Percentiles rank a stretch among this genome's conserved stretches.
Conservation (phyloP, 208 protist species). For the Crithidia bombi region DNA sequence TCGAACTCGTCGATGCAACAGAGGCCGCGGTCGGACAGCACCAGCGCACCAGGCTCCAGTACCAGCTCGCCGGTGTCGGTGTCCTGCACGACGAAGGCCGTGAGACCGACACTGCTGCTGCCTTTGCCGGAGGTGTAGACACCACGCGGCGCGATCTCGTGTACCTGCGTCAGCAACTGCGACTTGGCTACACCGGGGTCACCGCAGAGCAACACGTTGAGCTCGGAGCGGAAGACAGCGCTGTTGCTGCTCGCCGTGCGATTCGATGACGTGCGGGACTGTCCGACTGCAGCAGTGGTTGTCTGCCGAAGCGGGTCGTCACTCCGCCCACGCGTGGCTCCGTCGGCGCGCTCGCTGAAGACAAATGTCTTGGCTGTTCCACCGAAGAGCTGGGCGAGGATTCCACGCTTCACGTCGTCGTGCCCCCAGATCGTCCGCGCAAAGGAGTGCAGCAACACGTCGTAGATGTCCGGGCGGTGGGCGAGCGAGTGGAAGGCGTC, state of each 20-base stretch:
- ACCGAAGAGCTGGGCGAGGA: slow-evolving; percentile 99
- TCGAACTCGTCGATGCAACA: slow-evolving; percentile 99
- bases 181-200: slow-evolving; percentile 99
- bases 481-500: slow-evolving; percentile 83
- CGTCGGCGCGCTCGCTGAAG: slow-evolving; percentile 37
- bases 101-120: slow-evolving; percentile 98
- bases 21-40: slow-evolving; percentile 98
- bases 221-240: slow-evolving; percentile 92
- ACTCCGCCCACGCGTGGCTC: background rate
- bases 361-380: slow-evolving; percentile 95
- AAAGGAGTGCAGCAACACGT: slow-evolving; percentile 94
- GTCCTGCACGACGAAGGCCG: slow-evolving; percentile 98
- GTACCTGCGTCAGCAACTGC: slow-evolving; percentile 98
- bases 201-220: slow-evolving; percentile 99
- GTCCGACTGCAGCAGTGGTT: background rate
- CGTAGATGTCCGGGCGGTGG: slow-evolving; percentile 94
- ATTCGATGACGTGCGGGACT: background rate
- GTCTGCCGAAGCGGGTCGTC: background rate
- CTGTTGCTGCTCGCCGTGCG: slow-evolving; percentile 39
- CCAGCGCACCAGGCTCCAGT: slow-evolving; percentile 98
- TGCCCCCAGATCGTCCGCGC: slow-evolving; percentile 98
- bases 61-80: slow-evolving; percentile 97
- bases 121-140: slow-evolving; percentile 99
- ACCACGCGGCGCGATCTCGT: slow-evolving; percentile 97
- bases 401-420: slow-evolving; percentile 98